Evolutionary conservation across 2,329 filamentous ascomycete genomes (phyloP).

Genomic region (Beauveria asiatica): DNA sequence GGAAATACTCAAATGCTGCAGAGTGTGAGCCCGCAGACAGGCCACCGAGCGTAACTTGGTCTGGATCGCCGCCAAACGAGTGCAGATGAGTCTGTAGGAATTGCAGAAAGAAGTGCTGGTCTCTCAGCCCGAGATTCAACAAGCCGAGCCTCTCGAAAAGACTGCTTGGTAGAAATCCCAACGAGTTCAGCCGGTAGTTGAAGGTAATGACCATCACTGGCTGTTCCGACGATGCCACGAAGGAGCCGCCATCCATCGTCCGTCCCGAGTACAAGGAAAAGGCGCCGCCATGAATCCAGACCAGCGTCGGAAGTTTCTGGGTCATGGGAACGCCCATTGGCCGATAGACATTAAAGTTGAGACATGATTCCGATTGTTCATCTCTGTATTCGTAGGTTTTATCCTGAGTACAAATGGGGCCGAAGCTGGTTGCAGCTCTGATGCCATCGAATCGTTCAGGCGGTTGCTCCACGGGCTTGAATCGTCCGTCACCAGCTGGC

Average conservation of each 20-base stretch:
- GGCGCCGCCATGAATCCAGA: conserved; percentile 33
- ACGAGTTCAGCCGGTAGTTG: conserved; percentile 31
- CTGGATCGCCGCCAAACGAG: conserved; percentile 44
- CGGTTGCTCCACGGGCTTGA: conserved; percentile 28
- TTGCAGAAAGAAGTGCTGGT: conserved; percentile 42
- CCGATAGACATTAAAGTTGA: conserved; percentile 33
- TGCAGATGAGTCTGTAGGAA: conserved; percentile 46
- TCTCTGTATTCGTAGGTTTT: conserved; percentile 13
- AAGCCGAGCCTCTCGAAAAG: conserved; percentile 26
- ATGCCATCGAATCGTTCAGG: conserved; percentile 32
- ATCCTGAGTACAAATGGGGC: conserved; percentile 35
- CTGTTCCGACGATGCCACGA: conserved; percentile 23
- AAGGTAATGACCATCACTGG: conserved; percentile 35
- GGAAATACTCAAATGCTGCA: conserved; percentile 29
- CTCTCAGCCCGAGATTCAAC: conserved; percentile 45
- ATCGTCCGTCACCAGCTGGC: conserved; percentile 32
- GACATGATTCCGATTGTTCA: conserved; percentile 26
- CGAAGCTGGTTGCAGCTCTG: conserved; percentile 29
- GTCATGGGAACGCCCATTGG: conserved; percentile 21
- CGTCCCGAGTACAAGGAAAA: conserved; percentile 17
- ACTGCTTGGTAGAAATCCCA: conserved; percentile 37
- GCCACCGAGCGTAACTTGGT: conserved; percentile 44
- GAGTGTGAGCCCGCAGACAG: conserved; percentile 42
- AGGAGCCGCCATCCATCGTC: conserved; percentile 17
- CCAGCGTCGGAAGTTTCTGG: conserved; percentile 28